phyloP scores from a whole-genome alignment of 768 basidiomycete genomes.

The Pholiota molesta region DNA sequence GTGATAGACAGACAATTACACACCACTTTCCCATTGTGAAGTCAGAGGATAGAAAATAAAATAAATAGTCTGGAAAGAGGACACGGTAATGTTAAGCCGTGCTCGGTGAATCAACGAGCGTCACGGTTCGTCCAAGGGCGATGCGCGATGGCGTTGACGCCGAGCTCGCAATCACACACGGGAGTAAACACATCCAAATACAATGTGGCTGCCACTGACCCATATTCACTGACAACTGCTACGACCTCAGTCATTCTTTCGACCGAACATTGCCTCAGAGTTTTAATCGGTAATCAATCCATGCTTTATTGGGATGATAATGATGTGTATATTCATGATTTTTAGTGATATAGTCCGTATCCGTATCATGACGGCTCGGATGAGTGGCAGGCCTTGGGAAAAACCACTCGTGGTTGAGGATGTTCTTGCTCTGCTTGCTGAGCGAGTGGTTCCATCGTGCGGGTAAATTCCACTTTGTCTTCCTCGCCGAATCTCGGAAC shows the following conservation, averaged over 20 bases:
- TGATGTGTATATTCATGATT: too few species aligned
- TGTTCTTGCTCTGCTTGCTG: not conserved
- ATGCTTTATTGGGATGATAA: too few species aligned
- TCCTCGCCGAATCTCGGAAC: not conserved
- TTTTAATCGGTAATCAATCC: too few species aligned
- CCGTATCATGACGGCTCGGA: not conserved
- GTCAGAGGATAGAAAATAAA: slow-evolving; percentile 22
- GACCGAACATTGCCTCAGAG: too few species aligned
- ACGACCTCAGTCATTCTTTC: too few species aligned
- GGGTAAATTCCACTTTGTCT: not conserved
- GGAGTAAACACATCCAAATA: slow-evolving; percentile 24
- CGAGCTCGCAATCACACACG: slow-evolving; percentile 12
- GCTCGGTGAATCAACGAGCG: slow-evolving; percentile 11
- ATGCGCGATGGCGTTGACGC: slow-evolving; percentile 12
- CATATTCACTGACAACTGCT: not conserved
- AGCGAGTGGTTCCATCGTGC: not conserved
- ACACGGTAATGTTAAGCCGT: slow-evolving; percentile 14
- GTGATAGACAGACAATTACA: slow-evolving; percentile 21
- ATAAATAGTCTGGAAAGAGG: slow-evolving; percentile 21
- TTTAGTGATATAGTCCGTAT: not conserved
- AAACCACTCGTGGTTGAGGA: not conserved
- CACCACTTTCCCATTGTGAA: slow-evolving; percentile 75
- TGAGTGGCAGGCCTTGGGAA: not conserved
- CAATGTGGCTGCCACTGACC: slow-evolving; percentile 14
- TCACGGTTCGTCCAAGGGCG: slow-evolving; percentile 5